Conservation (phyloP, 1,284 basidiomycete species). For the Apiotrichum laibachii region DNA sequence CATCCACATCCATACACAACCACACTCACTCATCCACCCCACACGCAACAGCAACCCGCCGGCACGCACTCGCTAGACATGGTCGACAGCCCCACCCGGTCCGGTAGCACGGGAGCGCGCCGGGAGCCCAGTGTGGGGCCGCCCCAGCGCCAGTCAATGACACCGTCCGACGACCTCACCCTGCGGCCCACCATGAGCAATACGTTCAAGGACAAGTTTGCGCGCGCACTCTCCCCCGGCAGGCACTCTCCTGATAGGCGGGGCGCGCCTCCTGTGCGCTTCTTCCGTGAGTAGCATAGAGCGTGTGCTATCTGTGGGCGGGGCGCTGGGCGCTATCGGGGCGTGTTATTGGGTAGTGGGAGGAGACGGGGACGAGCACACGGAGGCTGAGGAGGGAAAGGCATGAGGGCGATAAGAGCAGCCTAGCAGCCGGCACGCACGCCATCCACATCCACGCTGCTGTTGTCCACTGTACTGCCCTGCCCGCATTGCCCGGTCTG, state of each 20-base stretch:
- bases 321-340: not conserved
- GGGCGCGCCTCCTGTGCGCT: not conserved
- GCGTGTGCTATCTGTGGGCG: not conserved
- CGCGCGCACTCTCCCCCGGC: not conserved
- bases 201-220: not conserved
- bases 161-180: too few relatives aligned
- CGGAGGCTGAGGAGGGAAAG: too few relatives aligned
- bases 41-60: not conserved
- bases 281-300: conserved; percentile 5
- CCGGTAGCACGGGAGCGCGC: not conserved
- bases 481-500: too few relatives aligned
- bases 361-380: too few relatives aligned
- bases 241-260: not conserved
- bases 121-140: not conserved
- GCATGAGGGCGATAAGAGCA: too few relatives aligned
- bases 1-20: not conserved
- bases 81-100: not conserved
- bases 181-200: too few relatives aligned
- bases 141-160: too few relatives aligned
- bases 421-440: too few relatives aligned
- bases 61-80: too few relatives aligned
- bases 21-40: not conserved
- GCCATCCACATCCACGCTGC: too few relatives aligned
- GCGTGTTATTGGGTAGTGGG: not conserved
- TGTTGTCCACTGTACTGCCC: too few relatives aligned